Conservation (phyloP, 257 asterid species). For the Nicotiana obtusifolia region DNA sequence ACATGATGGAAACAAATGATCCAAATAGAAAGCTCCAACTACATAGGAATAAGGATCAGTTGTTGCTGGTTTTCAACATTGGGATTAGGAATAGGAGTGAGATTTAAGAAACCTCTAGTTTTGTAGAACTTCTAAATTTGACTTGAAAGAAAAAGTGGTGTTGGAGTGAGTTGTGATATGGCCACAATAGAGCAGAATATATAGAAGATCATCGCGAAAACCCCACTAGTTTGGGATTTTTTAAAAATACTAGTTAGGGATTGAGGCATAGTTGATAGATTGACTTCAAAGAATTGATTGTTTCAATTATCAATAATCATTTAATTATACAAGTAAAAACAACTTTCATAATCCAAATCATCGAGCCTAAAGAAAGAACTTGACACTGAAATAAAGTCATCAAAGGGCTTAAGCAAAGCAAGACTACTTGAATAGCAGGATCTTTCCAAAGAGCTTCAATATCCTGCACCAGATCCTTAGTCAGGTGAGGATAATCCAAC, state of each 20-base stretch:
- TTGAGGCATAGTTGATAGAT: background rate
- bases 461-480: constrained; percentile 64
- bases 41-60: background rate
- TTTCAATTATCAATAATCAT: background rate
- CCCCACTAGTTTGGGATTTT: too few relatives aligned
- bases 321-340: background rate
- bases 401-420: constrained; percentile 1
- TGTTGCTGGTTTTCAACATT: background rate
- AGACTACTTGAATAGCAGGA: constrained; percentile 76
- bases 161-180: background rate
- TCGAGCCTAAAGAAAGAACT: background rate
- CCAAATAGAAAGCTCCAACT: background rate
- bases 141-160: background rate
- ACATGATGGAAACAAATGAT: background rate
- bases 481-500: constrained; percentile 70
- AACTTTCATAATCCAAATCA: background rate
- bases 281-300: background rate
- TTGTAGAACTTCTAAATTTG: background rate
- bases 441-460: constrained; percentile 86
- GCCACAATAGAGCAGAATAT: background rate
- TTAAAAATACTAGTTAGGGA: background rate
- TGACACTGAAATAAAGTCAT: background rate
- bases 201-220: background rate
- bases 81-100: background rate
- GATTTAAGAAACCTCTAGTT: background rate